Evolutionary conservation across 1,139 yeast species (phyloP), one percentile per base, ranked within the genome.

Genomic region (Yamadazyma atmosphaerica): DNA sequence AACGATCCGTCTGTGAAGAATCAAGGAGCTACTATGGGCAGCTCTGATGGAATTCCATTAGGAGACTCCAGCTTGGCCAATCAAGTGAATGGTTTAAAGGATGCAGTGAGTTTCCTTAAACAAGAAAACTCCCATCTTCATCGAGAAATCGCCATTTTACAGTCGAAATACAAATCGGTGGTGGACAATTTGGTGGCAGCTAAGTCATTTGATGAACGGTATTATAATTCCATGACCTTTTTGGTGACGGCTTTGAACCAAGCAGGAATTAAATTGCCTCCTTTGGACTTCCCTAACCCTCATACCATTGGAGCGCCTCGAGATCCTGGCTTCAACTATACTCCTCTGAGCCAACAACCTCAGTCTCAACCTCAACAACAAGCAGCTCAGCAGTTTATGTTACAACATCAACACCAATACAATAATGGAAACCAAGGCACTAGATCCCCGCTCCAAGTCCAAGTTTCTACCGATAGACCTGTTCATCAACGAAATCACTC

Each of bases 241-340:
- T 58, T 85, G 32, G 63, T 77, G 15, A 68, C 69, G 40, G 63
- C 78, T 30, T 59, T 85, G 24, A 51, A 65, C 4, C 81, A 70
- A 44, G 68, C 80, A 11, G 92, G 92, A 1, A 75, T 83, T 33
- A 78, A 83, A 43, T 45, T 84, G n/a, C 89, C 90, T 4, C 77
- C 75, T 3, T 60, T 81, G 34, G 83, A 80, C 43, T 60, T 79
- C 37, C 84, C 85, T 3, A 60, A 60, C 42, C 73, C 75, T n/a
- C 36, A 30, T 19, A 21, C 12, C 4, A 23, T 24, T 17, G 25
- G n/a, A 4, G 42, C 31, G 23, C 44, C 34, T 18, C 38, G n/a
- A n/a, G n/a, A n/a, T n/a, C n/a, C n/a, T n/a, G n/a, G n/a, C n/a
- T n/a, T n/a, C n/a, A n/a, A n/a, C n/a, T n/a, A n/a, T n/a, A n/a